Conservation (phyloP, 352 stramenopile genomes). For the Aphanomyces astaci region DNA sequence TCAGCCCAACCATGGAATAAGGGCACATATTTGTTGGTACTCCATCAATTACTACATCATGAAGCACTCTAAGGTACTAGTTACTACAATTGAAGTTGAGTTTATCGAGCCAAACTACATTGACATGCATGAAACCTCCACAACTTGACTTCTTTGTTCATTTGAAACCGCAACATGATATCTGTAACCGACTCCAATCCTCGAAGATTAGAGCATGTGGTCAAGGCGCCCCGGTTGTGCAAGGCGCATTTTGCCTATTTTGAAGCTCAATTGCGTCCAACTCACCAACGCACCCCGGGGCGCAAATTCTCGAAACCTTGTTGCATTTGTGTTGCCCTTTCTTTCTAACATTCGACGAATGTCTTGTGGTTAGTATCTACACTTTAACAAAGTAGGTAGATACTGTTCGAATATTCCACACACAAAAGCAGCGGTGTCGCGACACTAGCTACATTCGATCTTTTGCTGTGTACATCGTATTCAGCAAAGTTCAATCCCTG, state of each 20-base stretch:
- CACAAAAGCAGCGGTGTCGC: not conserved
- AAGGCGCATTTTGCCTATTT: not conserved
- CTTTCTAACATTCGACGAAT: constrained; percentile 13
- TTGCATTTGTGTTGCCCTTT: not conserved
- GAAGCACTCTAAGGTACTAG: too few relatives aligned
- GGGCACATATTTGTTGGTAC: too few relatives aligned
- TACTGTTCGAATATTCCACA: not conserved
- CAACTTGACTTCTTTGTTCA: not conserved
- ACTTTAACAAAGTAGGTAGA: not conserved
- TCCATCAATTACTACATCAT: too few relatives aligned
- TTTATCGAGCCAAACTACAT: too few relatives aligned
- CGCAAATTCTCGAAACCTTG: not conserved
- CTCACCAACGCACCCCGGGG: not conserved
- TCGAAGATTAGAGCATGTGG: constrained; percentile 10
- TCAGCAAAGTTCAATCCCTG: not conserved
- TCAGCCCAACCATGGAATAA: too few relatives aligned
- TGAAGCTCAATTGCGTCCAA: not conserved
- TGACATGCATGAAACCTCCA: not conserved
- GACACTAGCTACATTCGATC: constrained; percentile 21
- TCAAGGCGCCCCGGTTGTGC: not conserved
- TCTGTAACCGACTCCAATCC: not conserved
- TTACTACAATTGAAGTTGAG: too few relatives aligned
- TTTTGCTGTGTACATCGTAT: constrained; percentile 11
- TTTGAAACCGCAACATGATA: not conserved
- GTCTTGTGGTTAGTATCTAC: constrained; percentile 3